Percentiles rank a stretch among this genome's conserved stretches.
phyloP scores from a whole-genome alignment of 306 rosid genomes.

The Gastrolobium bilobum region DNA sequence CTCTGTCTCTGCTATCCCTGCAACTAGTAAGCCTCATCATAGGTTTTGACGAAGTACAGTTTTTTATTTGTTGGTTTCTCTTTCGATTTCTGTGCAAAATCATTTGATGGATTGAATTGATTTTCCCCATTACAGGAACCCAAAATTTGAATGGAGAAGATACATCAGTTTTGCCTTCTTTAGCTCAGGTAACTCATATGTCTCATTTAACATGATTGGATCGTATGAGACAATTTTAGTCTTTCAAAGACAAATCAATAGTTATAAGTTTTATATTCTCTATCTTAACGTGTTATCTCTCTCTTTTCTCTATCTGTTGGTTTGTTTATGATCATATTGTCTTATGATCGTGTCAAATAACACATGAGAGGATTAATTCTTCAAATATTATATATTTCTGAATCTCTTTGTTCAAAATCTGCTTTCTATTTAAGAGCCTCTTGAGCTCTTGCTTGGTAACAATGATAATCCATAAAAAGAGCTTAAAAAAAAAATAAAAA shows the following conservation, averaged over 20 bases:
- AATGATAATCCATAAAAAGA: neutral
- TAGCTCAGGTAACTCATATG: constrained; percentile 36
- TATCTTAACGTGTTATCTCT: too few species aligned
- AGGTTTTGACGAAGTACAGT: neutral
- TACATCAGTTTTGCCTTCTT: constrained; percentile 37
- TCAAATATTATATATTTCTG: neutral
- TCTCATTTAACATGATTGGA: too few species aligned
- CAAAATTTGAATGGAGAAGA: constrained; percentile 32
- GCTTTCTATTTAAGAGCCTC: constrained; percentile 4
- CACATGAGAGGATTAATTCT: too few species aligned
- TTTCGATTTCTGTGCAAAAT: neutral
- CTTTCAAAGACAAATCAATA: too few species aligned
- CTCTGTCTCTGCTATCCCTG: constrained; percentile 49
- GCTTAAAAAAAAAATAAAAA: too few species aligned
- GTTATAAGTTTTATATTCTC: too few species aligned
- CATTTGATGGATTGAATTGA: constrained; percentile 1
- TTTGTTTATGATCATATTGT: too few species aligned
- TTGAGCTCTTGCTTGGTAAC: neutral
- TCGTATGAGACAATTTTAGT: too few species aligned
- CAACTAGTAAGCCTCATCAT: constrained; percentile 46
- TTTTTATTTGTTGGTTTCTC: neutral
- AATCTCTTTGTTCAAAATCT: neutral
- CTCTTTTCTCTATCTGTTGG: too few species aligned
- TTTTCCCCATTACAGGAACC: constrained; percentile 43
- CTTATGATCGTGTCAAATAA: too few species aligned